Base-by-base conservation (phyloP, 2,329 filamentous ascomycete genomes). In the Trichoderma afroharzianum region DNA sequence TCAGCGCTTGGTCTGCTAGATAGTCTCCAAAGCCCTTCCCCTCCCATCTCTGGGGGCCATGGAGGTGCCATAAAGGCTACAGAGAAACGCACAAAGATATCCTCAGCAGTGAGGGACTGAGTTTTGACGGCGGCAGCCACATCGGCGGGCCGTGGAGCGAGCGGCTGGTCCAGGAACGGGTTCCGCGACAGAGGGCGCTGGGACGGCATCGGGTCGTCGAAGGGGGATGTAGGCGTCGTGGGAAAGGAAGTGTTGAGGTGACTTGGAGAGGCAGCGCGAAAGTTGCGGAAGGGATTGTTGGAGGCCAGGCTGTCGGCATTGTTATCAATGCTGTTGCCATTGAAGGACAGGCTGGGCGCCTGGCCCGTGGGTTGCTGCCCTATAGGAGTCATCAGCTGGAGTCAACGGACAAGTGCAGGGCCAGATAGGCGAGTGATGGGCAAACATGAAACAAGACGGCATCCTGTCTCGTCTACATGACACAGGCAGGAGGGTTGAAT, bases 281-380 rank as follows among this genome's bases (percentile, higher is more conserved):
- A 24, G 81, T 93, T 93, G 84, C 92, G 91, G 78, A 89, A 95
- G 74, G 92, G 92, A 80, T 95, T 95, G 86, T 94, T 94, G 80
- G 92, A 94, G 81, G 91, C 90, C 78, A 94, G 88, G 66, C 66
- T 68, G 57, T 68, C 81, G 67, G 28, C 59, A 32, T 68, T 68
- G 50, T 61, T 68, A 62, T 70, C 68, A 50, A 50, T 61, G 53
- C 36, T 28, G 66, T 33, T 59, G 59, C 39, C 67, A 43, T 90
- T 91, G 80, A 92, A 83, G 69, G 87, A 84, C 79, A 91, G 84
- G 75, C 85, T 86, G 71, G 76, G 73, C 71, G 75, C 50, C 70
- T 73, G 72, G n/a, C 68, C 43, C 53, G 66, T 57, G 32, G 72
- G 69, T 66, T 68, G 72, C 71, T 73, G 75, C 26, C 74, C 76